Evolutionary conservation across 2,329 filamentous ascomycete genomes (phyloP).

Genomic region (Venturia carpophila): DNA sequence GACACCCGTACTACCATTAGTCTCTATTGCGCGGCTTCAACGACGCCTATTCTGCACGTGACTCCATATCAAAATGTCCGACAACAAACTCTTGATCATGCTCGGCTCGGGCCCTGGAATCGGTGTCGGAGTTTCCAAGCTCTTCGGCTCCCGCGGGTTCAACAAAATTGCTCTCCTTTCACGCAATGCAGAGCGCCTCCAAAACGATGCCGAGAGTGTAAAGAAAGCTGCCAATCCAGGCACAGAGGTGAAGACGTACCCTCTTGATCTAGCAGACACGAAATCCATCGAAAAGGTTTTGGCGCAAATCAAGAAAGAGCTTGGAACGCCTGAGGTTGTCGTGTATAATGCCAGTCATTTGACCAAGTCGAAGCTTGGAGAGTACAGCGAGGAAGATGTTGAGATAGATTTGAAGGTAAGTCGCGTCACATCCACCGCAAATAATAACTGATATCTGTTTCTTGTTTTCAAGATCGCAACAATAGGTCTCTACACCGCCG

Average conservation of each 20-base stretch:
- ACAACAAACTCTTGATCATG: constrained; percentile 20
- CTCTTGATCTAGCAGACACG: constrained; percentile 16
- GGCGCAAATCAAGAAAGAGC: constrained; percentile 17
- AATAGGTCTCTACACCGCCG: constrained; percentile 41
- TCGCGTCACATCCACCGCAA: too few relatives aligned
- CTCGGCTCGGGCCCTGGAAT: constrained; percentile 28
- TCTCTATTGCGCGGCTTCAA: too few relatives aligned
- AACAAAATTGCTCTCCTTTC: constrained; percentile 24
- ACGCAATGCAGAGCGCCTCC: constrained; percentile 22
- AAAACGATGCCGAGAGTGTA: constrained; percentile 21
- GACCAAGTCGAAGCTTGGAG: constrained; percentile 10
- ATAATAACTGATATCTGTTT: not conserved
- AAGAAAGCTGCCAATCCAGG: constrained; percentile 8
- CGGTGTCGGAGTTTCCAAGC: constrained; percentile 24
- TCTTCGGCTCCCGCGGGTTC: constrained; percentile 26
- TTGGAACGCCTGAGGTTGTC: constrained; percentile 20
- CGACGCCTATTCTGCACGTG: not conserved
- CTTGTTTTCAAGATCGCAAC: constrained; percentile 35
- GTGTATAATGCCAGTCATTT: constrained; percentile 19
- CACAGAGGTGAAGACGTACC: constrained; percentile 18
- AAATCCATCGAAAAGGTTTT: constrained; percentile 8
- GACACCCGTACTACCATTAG: not conserved
- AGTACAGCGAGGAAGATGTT: constrained; percentile 31
- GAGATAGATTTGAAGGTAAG: constrained; percentile 44
- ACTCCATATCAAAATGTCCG: not conserved